Evolutionary conservation across 2,329 filamentous ascomycete genomes (phyloP), one percentile per base, ranked within the genome.

Genomic region (Blumeria hordei): DNA sequence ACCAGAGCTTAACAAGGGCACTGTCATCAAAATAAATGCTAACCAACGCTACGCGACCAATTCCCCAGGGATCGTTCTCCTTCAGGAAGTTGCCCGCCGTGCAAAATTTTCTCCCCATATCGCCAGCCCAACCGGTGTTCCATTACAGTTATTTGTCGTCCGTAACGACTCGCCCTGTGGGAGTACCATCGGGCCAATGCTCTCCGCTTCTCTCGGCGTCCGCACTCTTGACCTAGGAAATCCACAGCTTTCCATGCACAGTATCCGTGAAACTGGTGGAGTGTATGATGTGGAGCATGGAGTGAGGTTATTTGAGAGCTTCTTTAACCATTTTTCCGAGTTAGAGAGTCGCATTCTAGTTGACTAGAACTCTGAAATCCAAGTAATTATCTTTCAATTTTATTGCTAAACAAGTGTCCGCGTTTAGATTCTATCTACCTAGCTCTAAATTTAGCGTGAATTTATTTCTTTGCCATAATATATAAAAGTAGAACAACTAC

Each of bases 21-120:
- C 86, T 3, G 90, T 96, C 49, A 88, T 98, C 73, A 98, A 98
- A 72, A 77, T 98, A 73, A 98, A 98, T 66, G 92, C 92, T 59
- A 98, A 96, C 68, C 87, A 92, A 62, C 83, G 88, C 59, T 98
- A 98, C 69, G 88, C 90, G 34, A 98, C 92, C 55, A 96, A 95
- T 72, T 86, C 87, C 0, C 92, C 92, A 1, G 92, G 92, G 37
- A 94, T 96, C 61, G 90, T 94, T 7, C 73, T 98, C 36, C 68
- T 98, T 10, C 85, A 95, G 68, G 88, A 96, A 71, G 81, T 83
- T 44, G 92, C 92, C 1, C 72, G 74, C 56, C 69, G 67, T 28
- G 75, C 72, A 35, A 80, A 78, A 63, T 69, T 71, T 9, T 70
- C 70, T 3, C 67, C 70, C 11, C 66, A 70, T 50, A 63, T 62